Evolutionary conservation across 371 early-diverging fungal species (phyloP).

Genomic region (Haplosporangium sp.): DNA sequence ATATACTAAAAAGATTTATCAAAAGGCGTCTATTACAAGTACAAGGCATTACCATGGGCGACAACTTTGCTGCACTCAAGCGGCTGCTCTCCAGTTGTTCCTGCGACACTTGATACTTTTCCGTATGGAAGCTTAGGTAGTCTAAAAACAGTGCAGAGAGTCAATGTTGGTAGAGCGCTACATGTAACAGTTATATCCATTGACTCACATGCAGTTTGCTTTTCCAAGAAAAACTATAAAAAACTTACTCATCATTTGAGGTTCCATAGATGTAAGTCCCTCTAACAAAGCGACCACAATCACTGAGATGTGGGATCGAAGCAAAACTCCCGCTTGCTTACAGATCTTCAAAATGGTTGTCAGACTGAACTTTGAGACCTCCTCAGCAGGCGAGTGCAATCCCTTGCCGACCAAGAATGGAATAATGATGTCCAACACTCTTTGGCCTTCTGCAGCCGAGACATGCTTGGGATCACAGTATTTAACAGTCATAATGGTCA

Average conservation of each 20-base stretch:
- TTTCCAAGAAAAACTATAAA: too few species aligned
- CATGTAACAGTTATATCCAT: too few species aligned
- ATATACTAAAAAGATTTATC: not conserved
- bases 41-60: conserved; percentile 69
- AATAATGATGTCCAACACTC: conserved; percentile 82
- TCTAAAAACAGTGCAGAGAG: conserved; percentile 56
- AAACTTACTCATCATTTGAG: conserved; percentile 73
- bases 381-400: conserved; percentile 86
- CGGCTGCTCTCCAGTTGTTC: conserved; percentile 87
- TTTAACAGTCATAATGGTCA: conserved; percentile 84
- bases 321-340: conserved; percentile 76
- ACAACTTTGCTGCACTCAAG: conserved; percentile 75
- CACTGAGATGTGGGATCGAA: conserved; percentile 79
- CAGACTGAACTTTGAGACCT: conserved; percentile 88
- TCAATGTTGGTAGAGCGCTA: too few species aligned
- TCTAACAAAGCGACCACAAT: conserved; percentile 84
- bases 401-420: conserved; percentile 90
- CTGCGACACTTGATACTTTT: conserved; percentile 86
- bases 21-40: not conserved
- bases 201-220: not conserved
- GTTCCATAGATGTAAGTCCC: conserved; percentile 81
- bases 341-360: conserved; percentile 85
- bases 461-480: conserved; percentile 84
- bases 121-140: conserved; percentile 92
- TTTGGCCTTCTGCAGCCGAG: conserved; percentile 67